Percentiles rank a stretch among this genome's conserved stretches.
These are phyloP conservation scores for Piper betle DNA, from an alignment of 164 flowering plant species.

Conservation along the genomic window DNA sequence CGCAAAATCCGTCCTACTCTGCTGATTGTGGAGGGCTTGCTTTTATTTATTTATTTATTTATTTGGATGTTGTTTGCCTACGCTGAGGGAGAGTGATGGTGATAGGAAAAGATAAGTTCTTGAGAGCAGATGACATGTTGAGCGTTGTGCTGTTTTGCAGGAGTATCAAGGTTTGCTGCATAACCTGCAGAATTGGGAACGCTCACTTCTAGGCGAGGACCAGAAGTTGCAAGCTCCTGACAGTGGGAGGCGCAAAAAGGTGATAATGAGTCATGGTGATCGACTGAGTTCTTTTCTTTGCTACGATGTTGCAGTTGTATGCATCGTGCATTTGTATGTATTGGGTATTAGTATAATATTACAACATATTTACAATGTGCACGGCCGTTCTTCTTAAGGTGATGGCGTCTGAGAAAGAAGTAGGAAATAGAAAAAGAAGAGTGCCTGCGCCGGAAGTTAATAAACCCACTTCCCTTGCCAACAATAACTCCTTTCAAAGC, in stretches of 20 bases:
- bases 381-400: constrained; percentile 4
- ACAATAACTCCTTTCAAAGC: constrained; percentile 3
- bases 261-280: constrained; percentile 1
- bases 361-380: too few species aligned
- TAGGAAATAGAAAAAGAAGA: constrained; percentile 12
- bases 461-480: constrained; percentile 1
- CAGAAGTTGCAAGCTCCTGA: constrained; percentile 37
- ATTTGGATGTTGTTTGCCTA: not conserved
- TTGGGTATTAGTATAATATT: not conserved
- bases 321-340: not conserved
- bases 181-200: constrained; percentile 87
- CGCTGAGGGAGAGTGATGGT: not conserved
- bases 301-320: too few species aligned
- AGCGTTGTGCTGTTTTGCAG: constrained; percentile 20
- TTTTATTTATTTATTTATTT: too few species aligned
- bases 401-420: constrained; percentile 14
- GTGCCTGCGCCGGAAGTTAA: constrained; percentile 6
- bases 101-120: not conserved
- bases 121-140: not conserved
- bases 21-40: not conserved
- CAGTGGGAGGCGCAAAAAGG: constrained; percentile 22
- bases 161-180: constrained; percentile 70
- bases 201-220: constrained; percentile 46
- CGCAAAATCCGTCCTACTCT: not conserved
- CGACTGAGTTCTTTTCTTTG: too few species aligned